Evolutionary conservation across 495 filamentous ascomycete genomes (phyloP), one percentile per base, ranked within the genome.

Genomic region (Lindgomyces ingoldianus): DNA sequence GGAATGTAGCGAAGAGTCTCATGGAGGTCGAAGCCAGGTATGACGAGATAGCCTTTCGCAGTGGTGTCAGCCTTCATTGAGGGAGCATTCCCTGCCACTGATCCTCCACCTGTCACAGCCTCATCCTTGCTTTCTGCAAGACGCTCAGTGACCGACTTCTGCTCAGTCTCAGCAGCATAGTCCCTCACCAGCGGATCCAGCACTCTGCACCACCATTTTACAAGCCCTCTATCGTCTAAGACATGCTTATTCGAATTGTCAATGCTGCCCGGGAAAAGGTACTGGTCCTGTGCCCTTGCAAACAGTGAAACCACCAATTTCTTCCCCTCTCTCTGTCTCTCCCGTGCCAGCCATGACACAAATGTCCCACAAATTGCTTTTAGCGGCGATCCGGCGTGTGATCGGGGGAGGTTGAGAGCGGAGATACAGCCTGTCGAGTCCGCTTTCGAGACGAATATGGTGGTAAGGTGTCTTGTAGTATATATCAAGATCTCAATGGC

Each of bases 121-220:
- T 39, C 42, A 0, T 19, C 47, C 19, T 46, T 48, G 53, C 62
- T 39, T 3, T 70, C 57, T 14, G 50, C 53, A 4, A 70, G 52
- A 27, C 52, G 63, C 45, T 70, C 46, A 0, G 27, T 46, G 19
- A 72, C 36, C 27, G 73, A 71, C 44, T 76, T 73, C 29, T 74
- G 72, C 22, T 75, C 73, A n/a, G 75, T 76, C 55, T 83, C 81
- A 4, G 77, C 68, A 53, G 77, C 74, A 64, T 80, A 74, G 39
- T 80, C 75, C 14, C 78, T 74, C 10, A 88, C 63, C 24, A 97
- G 77, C 0, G 91, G 89, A 73, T 97, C 90, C 10, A 95, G 74
- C 18, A 91, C 89, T 21, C 83, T 84, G 74, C 91, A 96, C 94
- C 94, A 99, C 94, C 94, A 99, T 65, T 87, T 88, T 33, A 98